Conservation (phyloP, 345 rosid genomes). For the Conringia planisiliqua region DNA sequence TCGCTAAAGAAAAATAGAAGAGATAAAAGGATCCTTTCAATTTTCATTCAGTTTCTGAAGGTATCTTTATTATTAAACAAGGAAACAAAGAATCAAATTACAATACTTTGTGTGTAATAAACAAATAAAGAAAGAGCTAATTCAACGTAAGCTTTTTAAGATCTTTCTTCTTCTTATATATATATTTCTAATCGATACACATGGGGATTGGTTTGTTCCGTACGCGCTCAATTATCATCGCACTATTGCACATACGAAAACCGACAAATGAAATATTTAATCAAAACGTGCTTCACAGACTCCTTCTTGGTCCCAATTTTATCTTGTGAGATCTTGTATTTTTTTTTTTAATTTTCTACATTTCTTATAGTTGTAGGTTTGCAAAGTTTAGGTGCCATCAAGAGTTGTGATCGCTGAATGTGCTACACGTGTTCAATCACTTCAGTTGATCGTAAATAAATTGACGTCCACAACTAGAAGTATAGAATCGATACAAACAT, state of each 20-base stretch:
- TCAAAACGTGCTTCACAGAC: not conserved
- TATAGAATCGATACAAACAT: not conserved
- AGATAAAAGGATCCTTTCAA: not conserved
- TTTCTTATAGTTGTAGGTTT: conserved; percentile 2
- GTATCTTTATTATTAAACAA: not conserved
- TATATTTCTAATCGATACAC: conserved; percentile 2
- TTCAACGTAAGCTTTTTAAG: not conserved
- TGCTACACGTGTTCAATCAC: not conserved
- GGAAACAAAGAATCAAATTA: not conserved
- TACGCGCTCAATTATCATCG: conserved; percentile 2
- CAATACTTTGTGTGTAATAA: not conserved
- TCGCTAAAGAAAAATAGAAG: not conserved
- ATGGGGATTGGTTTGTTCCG: not conserved
- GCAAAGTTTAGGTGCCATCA: not conserved
- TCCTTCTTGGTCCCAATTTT: not conserved
- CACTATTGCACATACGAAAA: conserved; percentile 9
- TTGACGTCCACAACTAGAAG: not conserved
- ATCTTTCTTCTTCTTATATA: not conserved
- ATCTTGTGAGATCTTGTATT: no score
- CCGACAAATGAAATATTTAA: not conserved
- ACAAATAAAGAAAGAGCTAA: not conserved
- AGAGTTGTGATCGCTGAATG: not conserved
- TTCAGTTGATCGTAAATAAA: not conserved
- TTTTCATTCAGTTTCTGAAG: not conserved
- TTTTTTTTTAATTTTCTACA: not conserved